Percentiles rank a stretch among this genome's conserved stretches.
Evolutionary conservation across 306 rosid species (phyloP).

Genomic region (Vigna mungo): DNA sequence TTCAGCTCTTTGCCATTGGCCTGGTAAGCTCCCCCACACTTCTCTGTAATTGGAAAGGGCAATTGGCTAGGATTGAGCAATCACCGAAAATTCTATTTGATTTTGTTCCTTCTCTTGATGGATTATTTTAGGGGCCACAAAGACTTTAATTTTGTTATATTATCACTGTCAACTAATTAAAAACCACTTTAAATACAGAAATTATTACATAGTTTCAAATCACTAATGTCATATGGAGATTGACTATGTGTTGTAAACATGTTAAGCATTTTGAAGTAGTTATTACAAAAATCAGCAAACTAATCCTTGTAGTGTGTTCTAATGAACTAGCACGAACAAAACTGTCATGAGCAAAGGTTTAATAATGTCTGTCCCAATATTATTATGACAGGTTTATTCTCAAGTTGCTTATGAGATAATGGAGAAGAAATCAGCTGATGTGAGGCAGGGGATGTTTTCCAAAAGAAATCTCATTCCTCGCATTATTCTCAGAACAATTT

Average conservation of each 20-base stretch:
- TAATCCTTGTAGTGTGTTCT: not conserved
- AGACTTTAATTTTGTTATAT: not conserved
- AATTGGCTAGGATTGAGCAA: not conserved
- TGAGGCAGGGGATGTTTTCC: constrained; percentile 78
- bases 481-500: constrained; percentile 72
- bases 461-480: constrained; percentile 86
- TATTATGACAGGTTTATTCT: constrained; percentile 76
- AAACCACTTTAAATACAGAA: not conserved
- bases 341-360: not conserved
- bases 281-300: not conserved
- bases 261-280: too few species aligned
- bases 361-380: constrained; percentile 23
- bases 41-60: not conserved
- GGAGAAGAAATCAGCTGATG: constrained; percentile 89
- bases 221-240: too few species aligned
- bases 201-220: not conserved
- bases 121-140: not conserved
- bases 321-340: not conserved
- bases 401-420: constrained; percentile 98
- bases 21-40: constrained; percentile 56
- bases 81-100: not conserved
- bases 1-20: constrained; percentile 95
- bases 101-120: not conserved
- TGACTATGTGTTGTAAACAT: too few species aligned
- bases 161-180: not conserved